Percentiles rank a stretch among this genome's conserved stretches.
Evolutionary conservation across 2,329 filamentous ascomycete species (phyloP).

Genomic region (Diaporthe eres): DNA sequence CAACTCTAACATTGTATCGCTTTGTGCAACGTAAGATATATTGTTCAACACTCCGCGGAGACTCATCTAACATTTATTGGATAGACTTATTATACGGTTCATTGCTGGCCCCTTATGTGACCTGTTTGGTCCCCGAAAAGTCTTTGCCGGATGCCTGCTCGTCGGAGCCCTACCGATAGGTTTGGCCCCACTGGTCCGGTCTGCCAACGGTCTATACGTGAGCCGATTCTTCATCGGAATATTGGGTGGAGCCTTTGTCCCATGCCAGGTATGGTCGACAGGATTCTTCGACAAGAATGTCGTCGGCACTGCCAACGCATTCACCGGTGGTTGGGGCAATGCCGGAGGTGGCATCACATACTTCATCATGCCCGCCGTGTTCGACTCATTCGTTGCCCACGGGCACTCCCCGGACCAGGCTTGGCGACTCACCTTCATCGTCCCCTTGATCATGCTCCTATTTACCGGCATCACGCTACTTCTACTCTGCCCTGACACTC

Average conservation of each 20-base stretch:
- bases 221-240: constrained; percentile 87
- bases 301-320: constrained; percentile 88
- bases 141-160: constrained; percentile 84
- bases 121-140: constrained; percentile 82
- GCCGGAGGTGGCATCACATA: constrained; percentile 92
- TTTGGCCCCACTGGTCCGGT: constrained; percentile 82
- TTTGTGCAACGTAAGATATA: constrained; percentile 73
- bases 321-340: constrained; percentile 89
- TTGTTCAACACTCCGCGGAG: neutral
- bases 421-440: constrained; percentile 88
- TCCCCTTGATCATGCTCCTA: constrained; percentile 84
- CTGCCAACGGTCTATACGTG: constrained; percentile 76
- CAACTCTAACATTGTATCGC: constrained; percentile 92
- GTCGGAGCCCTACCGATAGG: constrained; percentile 85
- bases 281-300: constrained; percentile 95
- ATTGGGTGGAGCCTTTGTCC: constrained; percentile 83
- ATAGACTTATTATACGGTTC: constrained; percentile 79
- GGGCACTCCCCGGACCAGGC: constrained; percentile 77
- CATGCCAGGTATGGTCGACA: constrained; percentile 93
- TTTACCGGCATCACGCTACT: constrained; percentile 77
- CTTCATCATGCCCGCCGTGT: constrained; percentile 93
- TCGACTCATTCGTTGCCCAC: constrained; percentile 77
- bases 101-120: constrained; percentile 89
- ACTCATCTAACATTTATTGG: neutral
- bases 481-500: constrained; percentile 83